Base-by-base conservation (phyloP, 306 rosid genomes). In the Medicago truncatula region DNA sequence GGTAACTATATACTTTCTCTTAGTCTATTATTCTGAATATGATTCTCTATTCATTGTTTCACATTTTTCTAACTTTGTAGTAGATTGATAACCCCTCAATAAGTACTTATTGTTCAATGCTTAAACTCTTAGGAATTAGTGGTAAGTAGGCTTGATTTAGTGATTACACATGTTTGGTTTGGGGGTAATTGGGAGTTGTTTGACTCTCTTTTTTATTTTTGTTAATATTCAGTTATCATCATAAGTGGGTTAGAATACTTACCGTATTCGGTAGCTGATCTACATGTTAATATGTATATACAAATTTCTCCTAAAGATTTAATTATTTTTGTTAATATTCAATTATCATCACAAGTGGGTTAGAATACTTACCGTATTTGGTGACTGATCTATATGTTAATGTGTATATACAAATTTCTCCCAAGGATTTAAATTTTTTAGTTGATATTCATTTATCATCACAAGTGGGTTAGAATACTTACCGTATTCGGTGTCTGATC, bases 1-100 rank as follows among this genome's bases (percentile, higher is more conserved):
- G 87, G 89, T 83, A 81, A 65, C 23, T 62, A 18, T 14, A 8
- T 14, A 56, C 25, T 7, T 23, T 13, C 6, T 20, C 15, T 40
- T 40, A 44, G 21, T 74, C 46, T 62, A 21, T 12, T 57, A 7
- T 53, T n/a, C 31, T 28, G 31, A 28, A 28, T 28, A 38, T 62
- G 54, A 21, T 20, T 20, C 39, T 64, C 8, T 44, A 8, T 53
- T 62, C 0, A 18, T 70, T 38, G 2, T 53, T 57, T 57, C 16
- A 47, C 31, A 65, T 73, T 65, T 36, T 53, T 18, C 23, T 36
- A 4, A 20, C 34, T 50, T 25, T 36, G 44, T 50, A 21, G 58
- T 64, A 17, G 15, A 53, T 52, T 40, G 66, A 76, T 21, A 39
- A 53, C n/a, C 7, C 3, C 49, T 17, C 67, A 7, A 18, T 20